phyloP scores from a whole-genome alignment of 257 asterid genomes.

The Cruciata laevipes region DNA sequence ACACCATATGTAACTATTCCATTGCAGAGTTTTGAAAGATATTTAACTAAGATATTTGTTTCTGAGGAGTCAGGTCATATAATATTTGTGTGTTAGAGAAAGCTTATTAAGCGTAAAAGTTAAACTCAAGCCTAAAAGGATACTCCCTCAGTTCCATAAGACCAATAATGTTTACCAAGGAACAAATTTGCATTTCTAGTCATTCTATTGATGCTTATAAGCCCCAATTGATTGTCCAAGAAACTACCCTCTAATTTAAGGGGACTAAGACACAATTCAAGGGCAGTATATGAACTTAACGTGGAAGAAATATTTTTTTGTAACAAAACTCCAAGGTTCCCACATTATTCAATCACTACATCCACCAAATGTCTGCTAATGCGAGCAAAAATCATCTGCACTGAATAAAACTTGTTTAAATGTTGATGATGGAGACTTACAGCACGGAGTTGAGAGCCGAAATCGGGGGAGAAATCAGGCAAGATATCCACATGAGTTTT shows the following conservation, averaged over 20 bases:
- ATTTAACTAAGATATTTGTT: background rate
- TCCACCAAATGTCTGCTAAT: background rate
- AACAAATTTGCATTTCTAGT: background rate
- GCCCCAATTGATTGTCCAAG: background rate
- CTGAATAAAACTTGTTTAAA: background rate
- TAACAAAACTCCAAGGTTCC: too few relatives aligned
- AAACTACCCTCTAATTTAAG: background rate
- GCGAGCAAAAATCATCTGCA: background rate
- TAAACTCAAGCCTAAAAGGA: background rate
- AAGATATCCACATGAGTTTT: slow-evolving; percentile 97
- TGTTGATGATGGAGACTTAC: slow-evolving; percentile 33
- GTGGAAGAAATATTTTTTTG: too few relatives aligned
- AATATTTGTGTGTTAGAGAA: background rate
- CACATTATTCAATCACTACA: background rate
- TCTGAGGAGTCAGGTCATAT: background rate
- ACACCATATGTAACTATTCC: background rate
- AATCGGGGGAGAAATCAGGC: slow-evolving; percentile 86
- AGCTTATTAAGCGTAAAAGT: background rate
- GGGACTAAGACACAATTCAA: too few relatives aligned
- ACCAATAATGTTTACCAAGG: too few relatives aligned
- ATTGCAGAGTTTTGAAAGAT: background rate
- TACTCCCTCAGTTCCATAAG: too few relatives aligned
- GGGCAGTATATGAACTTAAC: too few relatives aligned
- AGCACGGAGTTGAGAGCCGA: slow-evolving; percentile 83
- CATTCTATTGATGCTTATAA: background rate